Evolutionary conservation across 176 grass and related monocot genomes (phyloP), one percentile per base, ranked within the genome.

Genomic region (Carex pumila): DNA sequence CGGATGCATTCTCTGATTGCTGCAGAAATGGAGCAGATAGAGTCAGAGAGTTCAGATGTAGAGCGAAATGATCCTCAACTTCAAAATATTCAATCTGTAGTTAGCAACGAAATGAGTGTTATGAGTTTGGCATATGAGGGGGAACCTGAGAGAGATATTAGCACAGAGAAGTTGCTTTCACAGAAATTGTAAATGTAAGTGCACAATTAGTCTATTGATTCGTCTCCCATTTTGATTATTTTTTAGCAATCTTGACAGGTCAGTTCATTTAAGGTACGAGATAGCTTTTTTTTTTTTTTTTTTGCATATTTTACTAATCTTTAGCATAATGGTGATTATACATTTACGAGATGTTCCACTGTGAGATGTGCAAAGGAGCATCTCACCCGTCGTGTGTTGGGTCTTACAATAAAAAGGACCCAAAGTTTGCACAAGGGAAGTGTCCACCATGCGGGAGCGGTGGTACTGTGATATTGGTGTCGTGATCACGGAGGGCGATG

Each of bases 141-240:
- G 56, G 83, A 66, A 10, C 8, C 87, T 0, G 85, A 88, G 61
- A 79, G 31, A 43, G 87, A 97, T 72, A 88, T 79, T 60, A 88
- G 84, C 69, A 90, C 85, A 1, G 92, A 84, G 15, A 89, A 86
- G 52, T 30, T 94, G 50, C 62, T 94, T 15, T 68, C 65, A 1
- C 79, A 87, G 61, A 82, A 84, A 52, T 75, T 82, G 0, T 88
- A 73, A 83, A 47, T 82, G 0, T 88, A 73, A 83, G 47, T 68
- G 12, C 25, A 83, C 34, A 70, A 14, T 37, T 21, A 69, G 9
- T 54, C 31, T 13, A 77, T 29, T 14, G 3, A 49, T 77, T 77
- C 55, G 47, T 77, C 47, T 31, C 14, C 21, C 5, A 13, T 29
- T 56, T 77, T 77, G 50, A 57, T 34, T 60, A 39, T n/a, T 50